Evolutionary conservation across 805 yeast genomes (phyloP).

Genomic region (Teunomyces tritomae): DNA sequence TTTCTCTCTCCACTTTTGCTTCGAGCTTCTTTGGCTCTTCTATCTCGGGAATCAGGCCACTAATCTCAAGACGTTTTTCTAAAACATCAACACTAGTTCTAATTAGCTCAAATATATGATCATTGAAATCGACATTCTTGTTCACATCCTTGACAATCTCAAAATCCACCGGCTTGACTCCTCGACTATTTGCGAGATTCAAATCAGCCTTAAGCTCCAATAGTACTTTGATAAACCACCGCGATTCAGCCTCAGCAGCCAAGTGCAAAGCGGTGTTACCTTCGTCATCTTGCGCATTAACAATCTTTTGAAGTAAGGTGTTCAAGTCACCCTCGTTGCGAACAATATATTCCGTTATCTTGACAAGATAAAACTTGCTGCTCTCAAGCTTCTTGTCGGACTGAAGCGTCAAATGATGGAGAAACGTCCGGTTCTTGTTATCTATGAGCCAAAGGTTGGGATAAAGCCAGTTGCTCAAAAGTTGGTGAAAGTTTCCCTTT

Average conservation of each 20-base stretch:
- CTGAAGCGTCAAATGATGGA: conserved; percentile 77
- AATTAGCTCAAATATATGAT: conserved; percentile 33
- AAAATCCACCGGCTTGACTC: conserved; percentile 82
- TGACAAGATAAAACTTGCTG: conserved; percentile 32
- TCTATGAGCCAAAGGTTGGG: conserved; percentile 53
- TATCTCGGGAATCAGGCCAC: conserved; percentile 9
- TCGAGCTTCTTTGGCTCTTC: conserved; percentile 11
- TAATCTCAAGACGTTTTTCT: conserved; percentile 18
- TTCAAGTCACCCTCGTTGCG: conserved; percentile 18
- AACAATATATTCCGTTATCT: conserved; percentile 34
- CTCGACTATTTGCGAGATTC: conserved; percentile 75
- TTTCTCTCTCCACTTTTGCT: conserved; percentile 1
- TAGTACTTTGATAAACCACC: conserved; percentile 37
- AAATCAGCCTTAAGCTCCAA: conserved; percentile 48
- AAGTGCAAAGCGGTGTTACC: conserved; percentile 41
- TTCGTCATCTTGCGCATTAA: conserved; percentile 35
- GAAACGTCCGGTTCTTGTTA: conserved; percentile 68
- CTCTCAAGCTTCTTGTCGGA: conserved; percentile 30
- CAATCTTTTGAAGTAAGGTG: conserved; percentile 19
- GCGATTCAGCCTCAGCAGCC: conserved; percentile 38
- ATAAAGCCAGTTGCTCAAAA: conserved; percentile 64
- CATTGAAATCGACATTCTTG: conserved; percentile 17
- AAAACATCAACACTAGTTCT: conserved; percentile 33
- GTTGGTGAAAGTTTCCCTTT: conserved; percentile 64
- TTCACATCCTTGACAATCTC: conserved; percentile 55